Base-by-base conservation (phyloP, 371 early-diverging fungal species). In the Apophysomyces variabilis region DNA sequence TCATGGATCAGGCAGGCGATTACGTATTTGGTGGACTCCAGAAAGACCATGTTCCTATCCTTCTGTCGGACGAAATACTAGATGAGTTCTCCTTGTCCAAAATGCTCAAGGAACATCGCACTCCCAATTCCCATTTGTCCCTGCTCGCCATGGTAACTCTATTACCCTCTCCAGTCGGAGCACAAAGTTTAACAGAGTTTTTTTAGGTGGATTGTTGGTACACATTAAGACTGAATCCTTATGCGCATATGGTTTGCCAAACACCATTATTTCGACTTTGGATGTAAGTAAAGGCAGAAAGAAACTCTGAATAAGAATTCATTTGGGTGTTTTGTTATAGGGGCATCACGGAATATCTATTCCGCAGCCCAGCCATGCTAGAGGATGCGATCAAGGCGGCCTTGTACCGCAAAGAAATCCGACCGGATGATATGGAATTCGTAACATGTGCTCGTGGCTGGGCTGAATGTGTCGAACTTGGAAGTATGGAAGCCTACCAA, bases 231-330 rank as follows among this genome's bases (percentile, higher is more conserved):
- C 87, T 95, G 75, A 90, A 93, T 62, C 97, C 98, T 11, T 98
- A 96, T 73, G 92, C 94, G 47, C 95, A 95, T 72, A 86, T 98
- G 76, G 92, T 96, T 5, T 96, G 96, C 64, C 95, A 96, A 76
- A 98, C 98, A 1, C 98, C 98, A 4, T 86, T 95, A 16, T 98
- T 98, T 77, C 85, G 97, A 35, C 82, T 96, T 62, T 94, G 96
- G 92, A 86, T 95, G 83, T 89, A 86, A 79, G 81, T 67, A 38
- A 43, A 26, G 0, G 16, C 26, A 1, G 18, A 4, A 26, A 13
- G 5, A 9, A 43, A 47, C 58, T 26, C 32, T 26, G 26, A 18
- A 7, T 14, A 47, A 50, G 57, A 45, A 13, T 32, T 37, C 44
- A 9, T 58, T 26, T 54, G 54, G n/a, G n/a, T 62, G 63, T 21